Evolutionary conservation across 2,329 filamentous ascomycete genomes (phyloP).

Genomic region (Hypoxylon sp.): DNA sequence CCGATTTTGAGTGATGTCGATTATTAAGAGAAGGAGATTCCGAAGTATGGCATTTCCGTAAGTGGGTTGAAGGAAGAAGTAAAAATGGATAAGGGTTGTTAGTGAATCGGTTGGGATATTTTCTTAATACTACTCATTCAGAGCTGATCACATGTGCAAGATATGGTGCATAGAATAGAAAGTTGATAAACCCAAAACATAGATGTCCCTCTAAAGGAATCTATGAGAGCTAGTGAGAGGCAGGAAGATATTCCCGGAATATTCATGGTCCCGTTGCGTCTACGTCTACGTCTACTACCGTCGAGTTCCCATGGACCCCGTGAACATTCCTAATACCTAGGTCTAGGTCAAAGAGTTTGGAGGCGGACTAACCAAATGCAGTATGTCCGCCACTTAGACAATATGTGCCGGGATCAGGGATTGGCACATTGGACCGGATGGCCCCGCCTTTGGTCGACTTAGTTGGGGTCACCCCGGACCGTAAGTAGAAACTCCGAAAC

Average conservation of each 20-base stretch:
- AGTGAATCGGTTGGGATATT: neutral
- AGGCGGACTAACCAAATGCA: slow-evolving; percentile 36
- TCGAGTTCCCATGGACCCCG: neutral
- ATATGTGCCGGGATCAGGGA: slow-evolving; percentile 16
- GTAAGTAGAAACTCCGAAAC: slow-evolving; percentile 26
- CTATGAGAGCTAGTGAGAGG: neutral
- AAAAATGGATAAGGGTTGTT: neutral
- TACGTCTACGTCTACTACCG: no score
- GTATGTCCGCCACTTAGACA: slow-evolving; percentile 37
- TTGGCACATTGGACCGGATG: neutral
- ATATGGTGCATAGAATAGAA: neutral
- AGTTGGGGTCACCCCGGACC: neutral
- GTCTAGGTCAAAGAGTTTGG: slow-evolving; percentile 4
- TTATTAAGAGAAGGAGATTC: slow-evolving; percentile 1
- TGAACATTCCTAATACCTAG: neutral
- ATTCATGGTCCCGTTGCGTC: neutral
- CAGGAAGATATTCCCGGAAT: neutral
- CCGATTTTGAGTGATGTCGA: slow-evolving; percentile 3
- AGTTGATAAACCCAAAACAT: neutral
- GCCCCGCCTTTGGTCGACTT: slow-evolving; percentile 16
- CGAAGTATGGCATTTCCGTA: slow-evolving; percentile 14
- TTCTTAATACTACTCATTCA: neutral
- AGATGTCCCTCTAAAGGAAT: neutral
- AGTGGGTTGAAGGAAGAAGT: neutral
- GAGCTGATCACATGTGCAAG: neutral